Conservation (phyloP, 1,284 basidiomycete species). For the Fomitiporia mediterranea region DNA sequence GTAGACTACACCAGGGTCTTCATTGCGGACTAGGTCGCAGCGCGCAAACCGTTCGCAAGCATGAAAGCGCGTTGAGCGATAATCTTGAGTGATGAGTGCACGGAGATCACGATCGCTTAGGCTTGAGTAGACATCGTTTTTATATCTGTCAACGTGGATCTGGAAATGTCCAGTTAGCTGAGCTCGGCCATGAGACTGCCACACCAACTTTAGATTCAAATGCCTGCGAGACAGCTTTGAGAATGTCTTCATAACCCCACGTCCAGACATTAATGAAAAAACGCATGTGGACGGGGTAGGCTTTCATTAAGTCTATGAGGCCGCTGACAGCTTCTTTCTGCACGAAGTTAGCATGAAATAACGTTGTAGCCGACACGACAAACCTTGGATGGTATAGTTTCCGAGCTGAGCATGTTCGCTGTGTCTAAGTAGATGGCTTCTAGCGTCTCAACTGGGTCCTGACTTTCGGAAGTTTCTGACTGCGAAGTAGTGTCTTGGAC, state of each 20-base stretch:
- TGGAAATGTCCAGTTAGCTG: slow-evolving; percentile 27
- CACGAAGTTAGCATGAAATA: neutral
- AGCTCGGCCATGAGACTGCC: neutral
- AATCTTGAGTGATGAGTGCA: slow-evolving; percentile 59
- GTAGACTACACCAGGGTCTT: slow-evolving; percentile 54
- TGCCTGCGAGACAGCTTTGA: slow-evolving; percentile 64
- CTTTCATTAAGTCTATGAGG: slow-evolving; percentile 61
- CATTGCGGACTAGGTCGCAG: slow-evolving; percentile 60
- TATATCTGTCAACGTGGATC: slow-evolving; percentile 91
- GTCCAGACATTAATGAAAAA: slow-evolving; percentile 95
- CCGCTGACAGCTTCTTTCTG: slow-evolving; percentile 66
- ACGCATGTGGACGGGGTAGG: slow-evolving; percentile 59
- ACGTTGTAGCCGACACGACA: slow-evolving; percentile 9
- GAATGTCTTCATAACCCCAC: slow-evolving; percentile 85
- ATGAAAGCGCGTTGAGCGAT: slow-evolving; percentile 71
- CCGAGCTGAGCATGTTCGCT: slow-evolving; percentile 55
- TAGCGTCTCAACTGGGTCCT: slow-evolving; percentile 39
- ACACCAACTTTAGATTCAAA: slow-evolving; percentile 57
- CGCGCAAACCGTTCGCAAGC: slow-evolving; percentile 83
- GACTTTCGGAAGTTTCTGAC: neutral
- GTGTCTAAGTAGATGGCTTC: slow-evolving; percentile 89
- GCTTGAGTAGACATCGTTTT: slow-evolving; percentile 60
- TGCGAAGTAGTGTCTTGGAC: slow-evolving; percentile 28
- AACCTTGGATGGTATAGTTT: slow-evolving; percentile 73
- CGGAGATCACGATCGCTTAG: slow-evolving; percentile 61